Evolutionary conservation across 2,329 filamentous ascomycete species (phyloP).

Genomic region (Clarireedia paspali): DNA sequence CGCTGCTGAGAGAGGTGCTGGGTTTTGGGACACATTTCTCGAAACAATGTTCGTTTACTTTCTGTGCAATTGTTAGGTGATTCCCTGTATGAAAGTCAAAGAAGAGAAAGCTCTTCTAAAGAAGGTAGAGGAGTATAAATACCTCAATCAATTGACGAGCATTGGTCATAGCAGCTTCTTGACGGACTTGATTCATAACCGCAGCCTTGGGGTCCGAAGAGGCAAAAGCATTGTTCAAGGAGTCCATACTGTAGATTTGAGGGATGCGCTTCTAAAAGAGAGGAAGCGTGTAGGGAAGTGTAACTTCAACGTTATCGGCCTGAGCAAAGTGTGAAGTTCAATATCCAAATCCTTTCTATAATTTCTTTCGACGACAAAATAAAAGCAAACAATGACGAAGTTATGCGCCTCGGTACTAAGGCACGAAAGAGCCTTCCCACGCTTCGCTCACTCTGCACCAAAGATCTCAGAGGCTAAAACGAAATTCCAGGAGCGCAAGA

Average conservation of each 20-base stretch:
- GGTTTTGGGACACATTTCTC: conserved; percentile 68
- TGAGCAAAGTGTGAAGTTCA: neutral
- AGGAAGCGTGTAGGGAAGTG: neutral
- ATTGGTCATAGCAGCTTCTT: conserved; percentile 58
- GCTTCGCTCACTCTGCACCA: too few species aligned
- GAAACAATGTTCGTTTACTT: conserved; percentile 77
- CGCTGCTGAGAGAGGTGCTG: conserved; percentile 50
- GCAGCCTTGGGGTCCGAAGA: conserved; percentile 24
- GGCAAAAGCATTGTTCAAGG: neutral
- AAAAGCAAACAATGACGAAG: too few species aligned
- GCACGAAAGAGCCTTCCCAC: neutral
- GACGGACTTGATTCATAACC: conserved; percentile 46
- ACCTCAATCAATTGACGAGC: conserved; percentile 65
- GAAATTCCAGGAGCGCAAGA: neutral
- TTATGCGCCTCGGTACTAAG: neutral
- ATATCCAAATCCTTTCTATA: neutral
- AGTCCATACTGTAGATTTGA: neutral
- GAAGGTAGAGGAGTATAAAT: conserved; percentile 22
- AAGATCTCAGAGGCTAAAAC: neutral
- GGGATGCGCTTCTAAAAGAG: neutral
- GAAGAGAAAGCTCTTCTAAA: neutral
- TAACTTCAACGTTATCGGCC: neutral
- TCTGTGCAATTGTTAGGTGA: conserved; percentile 46
- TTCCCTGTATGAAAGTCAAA: conserved; percentile 35
- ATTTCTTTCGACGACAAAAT: neutral